Conservation (phyloP, 2,329 filamentous ascomycete species). For the Apiospora hydei region DNA sequence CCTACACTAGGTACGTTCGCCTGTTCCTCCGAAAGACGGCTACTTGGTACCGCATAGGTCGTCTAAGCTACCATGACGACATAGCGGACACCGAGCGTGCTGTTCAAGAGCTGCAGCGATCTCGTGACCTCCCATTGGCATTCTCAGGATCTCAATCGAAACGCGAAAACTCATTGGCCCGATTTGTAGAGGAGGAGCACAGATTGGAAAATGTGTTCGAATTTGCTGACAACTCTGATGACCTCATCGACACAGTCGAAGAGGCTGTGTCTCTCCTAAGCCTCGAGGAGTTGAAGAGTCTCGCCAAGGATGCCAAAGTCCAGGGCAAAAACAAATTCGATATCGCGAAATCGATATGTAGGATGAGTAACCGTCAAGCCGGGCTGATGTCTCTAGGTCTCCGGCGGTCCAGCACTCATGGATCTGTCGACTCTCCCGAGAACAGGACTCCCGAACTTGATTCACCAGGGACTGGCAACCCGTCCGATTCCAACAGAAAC, state of each 20-base stretch:
- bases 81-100: slow-evolving; percentile 76
- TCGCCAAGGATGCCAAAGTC: slow-evolving; percentile 87
- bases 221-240: slow-evolving; percentile 82
- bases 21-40: slow-evolving; percentile 92
- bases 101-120: slow-evolving; percentile 68
- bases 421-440: slow-evolving; percentile 58
- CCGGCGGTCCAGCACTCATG: slow-evolving; percentile 68
- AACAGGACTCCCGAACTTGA: slow-evolving; percentile 47
- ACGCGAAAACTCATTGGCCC: slow-evolving; percentile 34
- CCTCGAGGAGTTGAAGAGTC: slow-evolving; percentile 84
- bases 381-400: slow-evolving; percentile 76
- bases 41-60: slow-evolving; percentile 84
- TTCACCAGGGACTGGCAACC: slow-evolving; percentile 36
- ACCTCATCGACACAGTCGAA: slow-evolving; percentile 77
- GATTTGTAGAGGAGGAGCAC: slow-evolving; percentile 49
- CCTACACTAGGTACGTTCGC: slow-evolving; percentile 75
- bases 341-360: slow-evolving; percentile 75
- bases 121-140: slow-evolving; percentile 59
- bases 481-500: slow-evolving; percentile 66
- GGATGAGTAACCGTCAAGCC: slow-evolving; percentile 75
- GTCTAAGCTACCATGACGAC: slow-evolving; percentile 82
- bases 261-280: slow-evolving; percentile 83
- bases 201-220: slow-evolving; percentile 66
- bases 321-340: slow-evolving; percentile 89
- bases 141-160: slow-evolving; percentile 29